Percentiles rank a stretch among this genome's conserved stretches.
Evolutionary conservation across 1,284 basidiomycete genomes (phyloP).

Genomic region (Trametes versicolor): DNA sequence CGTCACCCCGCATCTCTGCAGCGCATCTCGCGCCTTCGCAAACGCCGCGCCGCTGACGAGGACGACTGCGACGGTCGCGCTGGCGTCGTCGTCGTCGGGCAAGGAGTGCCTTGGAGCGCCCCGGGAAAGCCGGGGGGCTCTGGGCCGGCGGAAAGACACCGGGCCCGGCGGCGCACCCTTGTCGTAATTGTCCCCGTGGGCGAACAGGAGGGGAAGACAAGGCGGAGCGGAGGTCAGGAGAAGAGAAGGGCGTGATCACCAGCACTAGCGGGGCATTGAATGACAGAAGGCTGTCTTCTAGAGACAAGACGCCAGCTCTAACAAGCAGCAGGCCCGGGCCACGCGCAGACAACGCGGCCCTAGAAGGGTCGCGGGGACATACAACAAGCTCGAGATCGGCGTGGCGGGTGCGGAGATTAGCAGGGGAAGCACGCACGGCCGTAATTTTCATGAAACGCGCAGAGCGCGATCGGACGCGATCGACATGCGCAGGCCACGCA

Average conservation of each 20-base stretch:
- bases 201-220: neutral
- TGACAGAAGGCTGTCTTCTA: neutral
- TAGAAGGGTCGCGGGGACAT: conserved; percentile 4
- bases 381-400: conserved; percentile 16
- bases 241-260: neutral
- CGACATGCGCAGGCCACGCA: conserved; percentile 20
- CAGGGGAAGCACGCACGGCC: conserved; percentile 1
- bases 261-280: too few species aligned
- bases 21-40: too few species aligned
- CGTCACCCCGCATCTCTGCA: neutral
- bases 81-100: neutral
- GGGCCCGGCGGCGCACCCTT: neutral
- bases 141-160: too few species aligned
- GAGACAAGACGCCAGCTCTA: neutral
- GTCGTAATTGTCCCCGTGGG: neutral
- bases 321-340: conserved; percentile 3
- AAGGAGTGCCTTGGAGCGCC: neutral
- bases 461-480: conserved; percentile 19
- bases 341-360: conserved; percentile 19
- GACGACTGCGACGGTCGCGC: neutral
- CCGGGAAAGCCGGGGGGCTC: neutral
- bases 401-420: conserved; percentile 18
- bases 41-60: neutral
- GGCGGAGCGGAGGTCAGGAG: neutral
- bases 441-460: neutral